phyloP scores from a whole-genome alignment of 2,329 filamentous ascomycete genomes.

The Calonectria pauciramosa region DNA sequence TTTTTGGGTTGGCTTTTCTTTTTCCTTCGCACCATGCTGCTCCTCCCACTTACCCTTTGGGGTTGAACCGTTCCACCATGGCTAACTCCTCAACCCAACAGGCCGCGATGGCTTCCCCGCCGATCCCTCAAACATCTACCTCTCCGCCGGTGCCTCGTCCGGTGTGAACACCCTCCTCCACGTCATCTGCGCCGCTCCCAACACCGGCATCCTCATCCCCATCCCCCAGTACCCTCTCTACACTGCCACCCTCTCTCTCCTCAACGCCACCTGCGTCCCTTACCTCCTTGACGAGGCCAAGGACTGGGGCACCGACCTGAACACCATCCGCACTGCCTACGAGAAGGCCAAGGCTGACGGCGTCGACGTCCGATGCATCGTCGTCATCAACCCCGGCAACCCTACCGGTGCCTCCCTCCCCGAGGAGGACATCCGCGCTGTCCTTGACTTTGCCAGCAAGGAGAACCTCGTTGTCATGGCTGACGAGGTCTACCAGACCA shows the following conservation, averaged over 20 bases:
- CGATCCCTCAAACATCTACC: conserved; percentile 85
- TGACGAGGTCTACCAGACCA: conserved; percentile 99
- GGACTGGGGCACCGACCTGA: conserved; percentile 89
- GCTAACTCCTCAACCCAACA: conserved; percentile 50
- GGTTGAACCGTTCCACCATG: conserved; percentile 7
- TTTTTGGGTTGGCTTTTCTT: not conserved
- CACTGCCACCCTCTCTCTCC: conserved; percentile 88
- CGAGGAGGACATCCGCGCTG: conserved; percentile 82
- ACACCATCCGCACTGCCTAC: conserved; percentile 81
- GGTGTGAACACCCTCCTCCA: conserved; percentile 95
- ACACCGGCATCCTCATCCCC: conserved; percentile 89
- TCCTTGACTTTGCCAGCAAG: conserved; percentile 89
- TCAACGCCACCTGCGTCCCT: conserved; percentile 89
- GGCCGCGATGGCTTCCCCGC: conserved; percentile 90
- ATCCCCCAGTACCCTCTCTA: conserved; percentile 99
- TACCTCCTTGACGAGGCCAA: conserved; percentile 92
- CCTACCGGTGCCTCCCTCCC: conserved; percentile 91
- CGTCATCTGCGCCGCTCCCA: conserved; percentile 83
- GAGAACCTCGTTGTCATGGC: conserved; percentile 91
- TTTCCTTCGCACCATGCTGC: not conserved
- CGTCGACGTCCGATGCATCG: conserved; percentile 90
- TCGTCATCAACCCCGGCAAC: conserved; percentile 98
- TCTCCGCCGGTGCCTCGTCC: conserved; percentile 91
- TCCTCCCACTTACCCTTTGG: conserved; percentile 6
- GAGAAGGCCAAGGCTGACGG: conserved; percentile 81